These are phyloP conservation scores for Collybia mongolica DNA, from an alignment of 768 basidiomycete genomes.

Conservation along the genomic window DNA sequence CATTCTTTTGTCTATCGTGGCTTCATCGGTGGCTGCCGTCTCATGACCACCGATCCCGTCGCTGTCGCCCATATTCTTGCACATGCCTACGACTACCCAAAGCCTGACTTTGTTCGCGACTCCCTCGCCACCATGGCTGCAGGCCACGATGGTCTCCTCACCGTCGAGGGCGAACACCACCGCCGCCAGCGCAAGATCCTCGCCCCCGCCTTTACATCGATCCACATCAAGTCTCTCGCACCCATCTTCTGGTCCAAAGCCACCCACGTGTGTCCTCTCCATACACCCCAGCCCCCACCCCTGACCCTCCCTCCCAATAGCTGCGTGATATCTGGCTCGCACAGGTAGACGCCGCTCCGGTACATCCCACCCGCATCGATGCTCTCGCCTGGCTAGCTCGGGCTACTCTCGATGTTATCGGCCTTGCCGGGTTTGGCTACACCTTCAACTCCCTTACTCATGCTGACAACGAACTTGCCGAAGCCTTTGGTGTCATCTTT, in stretches of 20 bases:
- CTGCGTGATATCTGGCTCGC: constrained; percentile 45
- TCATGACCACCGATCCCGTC: constrained; percentile 58
- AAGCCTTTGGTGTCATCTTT: constrained; percentile 54
- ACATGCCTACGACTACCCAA: constrained; percentile 57
- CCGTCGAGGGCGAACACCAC: constrained; percentile 56
- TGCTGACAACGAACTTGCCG: constrained; percentile 50
- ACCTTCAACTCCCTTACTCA: constrained; percentile 51
- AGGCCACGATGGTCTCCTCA: constrained; percentile 47
- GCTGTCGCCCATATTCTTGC: constrained; percentile 59
- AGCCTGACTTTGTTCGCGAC: constrained; percentile 57
- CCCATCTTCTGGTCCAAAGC: constrained; percentile 65
- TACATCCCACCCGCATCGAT: constrained; percentile 38
- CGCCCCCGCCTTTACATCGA: constrained; percentile 32
- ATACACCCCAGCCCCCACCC: neutral
- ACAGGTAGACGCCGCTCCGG: constrained; percentile 17
- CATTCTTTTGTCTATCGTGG: constrained; percentile 51
- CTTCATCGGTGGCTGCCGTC: constrained; percentile 49
- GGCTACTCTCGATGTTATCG: constrained; percentile 67
- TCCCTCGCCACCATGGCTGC: constrained; percentile 50
- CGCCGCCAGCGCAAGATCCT: constrained; percentile 51
- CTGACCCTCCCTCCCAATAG: constrained; percentile 26
- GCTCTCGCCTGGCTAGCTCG: constrained; percentile 53
- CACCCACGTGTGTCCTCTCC: constrained; percentile 34
- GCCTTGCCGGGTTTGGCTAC: constrained; percentile 69
- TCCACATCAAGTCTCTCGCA: constrained; percentile 44